Evolutionary conservation across 257 asterid genomes (phyloP).

Genomic region (Penstemon eatonii): DNA sequence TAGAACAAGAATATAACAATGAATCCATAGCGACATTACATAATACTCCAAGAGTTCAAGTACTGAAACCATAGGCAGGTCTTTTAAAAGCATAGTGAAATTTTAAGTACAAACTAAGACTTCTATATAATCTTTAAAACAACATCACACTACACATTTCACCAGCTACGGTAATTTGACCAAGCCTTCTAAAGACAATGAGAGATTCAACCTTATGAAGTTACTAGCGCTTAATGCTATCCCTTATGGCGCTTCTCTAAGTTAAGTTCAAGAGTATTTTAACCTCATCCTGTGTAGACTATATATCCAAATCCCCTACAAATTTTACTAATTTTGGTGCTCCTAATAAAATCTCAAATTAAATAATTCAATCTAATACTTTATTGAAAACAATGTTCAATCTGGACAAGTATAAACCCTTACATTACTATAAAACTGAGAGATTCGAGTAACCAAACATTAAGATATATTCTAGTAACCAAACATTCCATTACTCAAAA

Average conservation of each 20-base stretch:
- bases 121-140: neutral
- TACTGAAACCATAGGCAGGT: neutral
- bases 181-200: neutral
- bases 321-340: neutral
- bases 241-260: neutral
- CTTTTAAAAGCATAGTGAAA: neutral
- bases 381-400: neutral
- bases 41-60: neutral
- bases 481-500: neutral
- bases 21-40: neutral
- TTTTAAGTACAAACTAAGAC: neutral
- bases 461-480: neutral
- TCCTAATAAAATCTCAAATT: neutral
- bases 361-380: neutral
- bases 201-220: neutral
- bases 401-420: neutral
- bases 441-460: slow-evolving; percentile 23
- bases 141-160: neutral
- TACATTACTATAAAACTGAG: neutral
- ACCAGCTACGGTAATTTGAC: neutral
- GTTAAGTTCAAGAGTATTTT: slow-evolving; percentile 1
- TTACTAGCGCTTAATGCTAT: neutral
- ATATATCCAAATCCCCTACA: neutral
- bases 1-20: neutral
- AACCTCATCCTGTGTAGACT: neutral